A percentile compares a stretch with the other conserved stretches of the same genome.
Evolutionary conservation across 1,284 basidiomycete genomes (phyloP).

Genomic region (Ganoderma leucocontextum): DNA sequence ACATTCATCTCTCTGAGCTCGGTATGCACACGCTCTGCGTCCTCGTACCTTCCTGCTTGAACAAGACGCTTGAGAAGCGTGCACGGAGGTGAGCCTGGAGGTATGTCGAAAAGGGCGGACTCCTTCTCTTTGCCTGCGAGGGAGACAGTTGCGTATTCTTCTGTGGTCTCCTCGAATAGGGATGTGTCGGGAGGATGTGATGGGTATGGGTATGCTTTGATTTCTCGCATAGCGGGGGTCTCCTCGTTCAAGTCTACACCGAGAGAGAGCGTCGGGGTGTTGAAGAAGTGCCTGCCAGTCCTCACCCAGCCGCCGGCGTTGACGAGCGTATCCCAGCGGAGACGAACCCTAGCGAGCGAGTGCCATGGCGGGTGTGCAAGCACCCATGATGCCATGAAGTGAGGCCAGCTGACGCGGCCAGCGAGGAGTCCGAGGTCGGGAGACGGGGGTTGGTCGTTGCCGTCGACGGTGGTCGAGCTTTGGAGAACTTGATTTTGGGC

Average conservation of each 20-base stretch:
- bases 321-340: constrained; percentile 31
- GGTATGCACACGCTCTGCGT: constrained; percentile 40
- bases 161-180: constrained; percentile 42
- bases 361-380: constrained; percentile 36
- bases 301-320: constrained; percentile 17
- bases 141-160: constrained; percentile 35
- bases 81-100: constrained; percentile 15
- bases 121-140: background rate
- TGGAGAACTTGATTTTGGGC: background rate
- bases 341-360: constrained; percentile 29
- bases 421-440: constrained; percentile 4
- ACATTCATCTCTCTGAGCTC: constrained; percentile 45
- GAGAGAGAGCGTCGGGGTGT: constrained; percentile 26
- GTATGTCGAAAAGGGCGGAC: background rate
- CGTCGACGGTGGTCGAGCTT: background rate
- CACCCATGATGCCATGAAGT: constrained; percentile 41
- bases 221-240: constrained; percentile 42
- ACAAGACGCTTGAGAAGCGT: constrained; percentile 37
- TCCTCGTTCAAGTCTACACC: constrained; percentile 36
- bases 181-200: constrained; percentile 36
- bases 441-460: constrained; percentile 8
- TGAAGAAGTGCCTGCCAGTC: constrained; percentile 32
- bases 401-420: constrained; percentile 11
- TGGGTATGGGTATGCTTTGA: constrained; percentile 41
- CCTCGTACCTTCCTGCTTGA: constrained; percentile 28